Conservation (phyloP, 306 rosid genomes). For the Dicorynia guianensis region DNA sequence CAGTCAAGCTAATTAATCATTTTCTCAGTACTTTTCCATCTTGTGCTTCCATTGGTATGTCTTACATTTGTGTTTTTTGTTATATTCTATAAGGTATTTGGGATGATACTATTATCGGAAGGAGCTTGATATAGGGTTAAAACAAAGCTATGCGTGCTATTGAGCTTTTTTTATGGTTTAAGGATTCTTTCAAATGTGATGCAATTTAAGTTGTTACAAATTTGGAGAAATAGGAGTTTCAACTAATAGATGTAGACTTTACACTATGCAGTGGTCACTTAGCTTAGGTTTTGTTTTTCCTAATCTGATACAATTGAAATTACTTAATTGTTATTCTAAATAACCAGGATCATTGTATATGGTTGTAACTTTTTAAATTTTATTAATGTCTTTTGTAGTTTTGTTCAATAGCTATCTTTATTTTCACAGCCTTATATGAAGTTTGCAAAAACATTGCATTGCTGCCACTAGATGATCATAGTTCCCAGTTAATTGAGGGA, state of each 20-base stretch:
- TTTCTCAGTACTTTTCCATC: conserved; percentile 62
- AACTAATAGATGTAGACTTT: too few species aligned
- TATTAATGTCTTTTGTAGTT: too few species aligned
- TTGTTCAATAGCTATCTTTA: background rate
- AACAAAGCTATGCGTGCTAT: background rate
- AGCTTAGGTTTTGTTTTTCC: background rate
- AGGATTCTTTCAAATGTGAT: background rate
- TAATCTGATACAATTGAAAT: background rate
- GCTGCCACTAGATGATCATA: background rate
- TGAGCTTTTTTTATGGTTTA: background rate
- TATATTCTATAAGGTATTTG: background rate
- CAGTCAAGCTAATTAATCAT: conserved; percentile 60
- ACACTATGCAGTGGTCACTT: background rate
- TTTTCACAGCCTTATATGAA: background rate
- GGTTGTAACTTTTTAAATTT: too few species aligned
- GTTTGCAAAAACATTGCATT: background rate
- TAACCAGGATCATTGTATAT: too few species aligned
- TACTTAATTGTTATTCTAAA: too few species aligned
- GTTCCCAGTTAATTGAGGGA: background rate
- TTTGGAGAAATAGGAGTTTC: background rate
- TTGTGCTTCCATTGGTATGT: conserved; percentile 70
- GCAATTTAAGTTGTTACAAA: too few species aligned
- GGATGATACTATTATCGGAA: background rate
- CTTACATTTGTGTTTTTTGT: background rate
- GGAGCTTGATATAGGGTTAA: background rate